A percentile compares a stretch with the other conserved stretches of the same genome.
Conservation (phyloP, 2,329 filamentous ascomycete genomes). For the Ilyonectria mors-panacis region DNA sequence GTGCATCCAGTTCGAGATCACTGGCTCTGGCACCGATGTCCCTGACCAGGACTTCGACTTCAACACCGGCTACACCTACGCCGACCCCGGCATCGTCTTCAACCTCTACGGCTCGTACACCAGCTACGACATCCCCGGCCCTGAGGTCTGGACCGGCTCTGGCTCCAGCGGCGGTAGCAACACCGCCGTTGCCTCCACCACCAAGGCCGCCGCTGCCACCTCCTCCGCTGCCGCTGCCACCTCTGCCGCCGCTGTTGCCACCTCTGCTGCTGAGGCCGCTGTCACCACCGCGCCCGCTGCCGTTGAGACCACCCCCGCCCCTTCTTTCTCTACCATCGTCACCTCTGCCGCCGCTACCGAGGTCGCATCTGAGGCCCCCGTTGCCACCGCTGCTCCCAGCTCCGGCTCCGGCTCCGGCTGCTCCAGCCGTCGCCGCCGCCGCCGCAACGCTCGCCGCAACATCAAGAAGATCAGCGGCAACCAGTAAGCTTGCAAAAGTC, state of each 20-base stretch:
- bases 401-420: constrained; percentile 41
- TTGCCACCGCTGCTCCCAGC: constrained; percentile 29
- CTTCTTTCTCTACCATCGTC: constrained; percentile 44
- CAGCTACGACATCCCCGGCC: constrained; percentile 55
- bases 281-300: constrained; percentile 27
- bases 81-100: constrained; percentile 71
- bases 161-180: constrained; percentile 26
- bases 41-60: constrained; percentile 62
- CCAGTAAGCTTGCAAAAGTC: constrained; percentile 39
- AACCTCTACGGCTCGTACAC: constrained; percentile 66
- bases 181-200: constrained; percentile 7
- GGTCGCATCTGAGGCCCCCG: constrained; percentile 28
- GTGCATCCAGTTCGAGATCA: constrained; percentile 73
- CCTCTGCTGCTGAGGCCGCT: constrained; percentile 21
- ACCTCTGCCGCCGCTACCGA: constrained; percentile 37
- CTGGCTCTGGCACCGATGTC: constrained; percentile 59
- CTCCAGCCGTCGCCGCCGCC: constrained; percentile 41
- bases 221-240: constrained; percentile 8
- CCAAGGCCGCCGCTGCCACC: constrained; percentile 12
- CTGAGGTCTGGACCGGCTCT: constrained; percentile 49
- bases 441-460: constrained; percentile 44
- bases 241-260: constrained; percentile 13
- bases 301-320: constrained; percentile 26
- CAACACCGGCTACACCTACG: constrained; percentile 68
- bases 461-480: constrained; percentile 32